phyloP scores from a whole-genome alignment of 768 basidiomycete species.

The Rubroboletus satanas region DNA sequence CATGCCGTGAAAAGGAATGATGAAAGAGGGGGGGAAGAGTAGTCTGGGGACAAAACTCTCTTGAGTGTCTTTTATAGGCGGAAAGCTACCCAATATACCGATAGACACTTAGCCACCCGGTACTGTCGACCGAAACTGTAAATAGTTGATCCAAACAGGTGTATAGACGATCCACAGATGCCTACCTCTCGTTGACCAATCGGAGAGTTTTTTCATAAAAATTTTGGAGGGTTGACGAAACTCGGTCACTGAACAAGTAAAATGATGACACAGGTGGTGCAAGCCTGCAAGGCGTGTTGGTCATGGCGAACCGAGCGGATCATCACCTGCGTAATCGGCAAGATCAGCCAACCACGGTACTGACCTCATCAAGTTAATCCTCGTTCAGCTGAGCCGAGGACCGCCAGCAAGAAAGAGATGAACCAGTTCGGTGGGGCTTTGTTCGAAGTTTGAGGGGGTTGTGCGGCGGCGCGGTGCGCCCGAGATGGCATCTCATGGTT shows the following conservation, averaged over 20 bases:
- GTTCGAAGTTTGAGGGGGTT: background rate
- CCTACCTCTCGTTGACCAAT: conserved; percentile 4
- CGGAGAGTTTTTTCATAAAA: conserved; percentile 1
- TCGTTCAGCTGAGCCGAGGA: background rate
- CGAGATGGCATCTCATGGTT: background rate
- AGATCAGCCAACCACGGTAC: background rate
- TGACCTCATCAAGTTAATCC: conserved; percentile 8
- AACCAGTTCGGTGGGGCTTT: conserved; percentile 5
- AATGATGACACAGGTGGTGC: background rate
- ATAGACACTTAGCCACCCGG: background rate
- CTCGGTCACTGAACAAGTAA: background rate
- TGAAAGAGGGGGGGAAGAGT: background rate
- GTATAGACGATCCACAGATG: background rate
- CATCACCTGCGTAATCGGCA: conserved; percentile 11
- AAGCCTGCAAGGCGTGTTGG: background rate
- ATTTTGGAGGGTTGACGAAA: background rate
- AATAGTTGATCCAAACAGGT: background rate
- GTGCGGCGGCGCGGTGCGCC: background rate
- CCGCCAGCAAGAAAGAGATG: background rate
- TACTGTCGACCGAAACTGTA: conserved; percentile 2
- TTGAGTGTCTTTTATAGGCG: conserved; percentile 22
- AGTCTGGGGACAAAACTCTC: background rate
- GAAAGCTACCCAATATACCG: background rate
- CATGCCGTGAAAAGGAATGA: conserved; percentile 15
- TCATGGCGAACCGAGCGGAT: background rate